These are phyloP conservation scores for Aspergillus haitiensis DNA, from an alignment of 495 filamentous ascomycete species.

Conservation along the genomic window DNA sequence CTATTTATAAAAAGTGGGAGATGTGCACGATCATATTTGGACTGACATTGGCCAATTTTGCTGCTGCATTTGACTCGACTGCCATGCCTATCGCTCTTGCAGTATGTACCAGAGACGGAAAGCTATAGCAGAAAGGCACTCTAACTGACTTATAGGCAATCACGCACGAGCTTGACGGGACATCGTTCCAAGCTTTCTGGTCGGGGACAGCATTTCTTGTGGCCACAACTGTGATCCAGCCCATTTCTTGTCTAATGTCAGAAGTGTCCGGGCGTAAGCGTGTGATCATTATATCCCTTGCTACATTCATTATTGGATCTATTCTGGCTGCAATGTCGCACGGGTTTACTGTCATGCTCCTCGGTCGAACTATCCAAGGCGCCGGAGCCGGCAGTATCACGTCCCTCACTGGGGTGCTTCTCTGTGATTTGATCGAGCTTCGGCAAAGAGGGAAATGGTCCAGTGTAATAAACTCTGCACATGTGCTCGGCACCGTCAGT, in stretches of 20 bases:
- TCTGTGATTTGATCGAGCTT: not conserved
- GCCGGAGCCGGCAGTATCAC: not conserved
- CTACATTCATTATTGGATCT: not conserved
- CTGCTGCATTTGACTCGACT: slow-evolving; percentile 2
- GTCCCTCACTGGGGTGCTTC: not conserved
- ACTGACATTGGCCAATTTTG: not conserved
- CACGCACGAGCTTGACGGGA: not conserved
- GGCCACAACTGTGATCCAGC: slow-evolving; percentile 1
- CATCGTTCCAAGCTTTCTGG: not conserved
- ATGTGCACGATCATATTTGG: not conserved
- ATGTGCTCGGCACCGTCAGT: not conserved
- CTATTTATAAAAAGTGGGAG: not conserved
- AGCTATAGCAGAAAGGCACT: too few relatives aligned
- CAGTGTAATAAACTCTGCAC: not conserved
- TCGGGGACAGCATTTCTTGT: not conserved
- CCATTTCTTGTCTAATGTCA: not conserved
- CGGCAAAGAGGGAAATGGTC: not conserved
- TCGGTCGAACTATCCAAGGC: not conserved
- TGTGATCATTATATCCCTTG: not conserved
- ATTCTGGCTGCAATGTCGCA: not conserved
- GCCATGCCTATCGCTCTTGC: not conserved
- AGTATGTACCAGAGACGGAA: too few relatives aligned
- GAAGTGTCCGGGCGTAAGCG: not conserved
- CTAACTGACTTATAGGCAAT: slow-evolving; percentile 1
- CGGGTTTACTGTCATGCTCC: not conserved